A percentile compares a stretch with the other conserved stretches of the same genome.
Conservation (phyloP, 2,329 filamentous ascomycete species). For the Achaetomium macrosporum region DNA sequence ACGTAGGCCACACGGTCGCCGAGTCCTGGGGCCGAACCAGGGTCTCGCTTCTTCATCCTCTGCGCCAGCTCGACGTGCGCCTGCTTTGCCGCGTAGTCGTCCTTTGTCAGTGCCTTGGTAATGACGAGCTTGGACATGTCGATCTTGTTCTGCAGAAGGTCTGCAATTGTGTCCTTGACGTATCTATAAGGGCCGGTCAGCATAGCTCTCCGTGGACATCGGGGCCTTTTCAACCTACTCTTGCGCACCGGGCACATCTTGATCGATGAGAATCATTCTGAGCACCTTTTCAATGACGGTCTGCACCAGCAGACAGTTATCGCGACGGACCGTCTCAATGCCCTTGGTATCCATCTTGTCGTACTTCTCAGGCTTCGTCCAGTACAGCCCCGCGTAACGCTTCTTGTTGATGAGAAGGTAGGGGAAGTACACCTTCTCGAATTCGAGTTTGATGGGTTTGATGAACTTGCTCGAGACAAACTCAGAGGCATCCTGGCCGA, state of each 20-base stretch:
- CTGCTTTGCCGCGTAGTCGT: slow-evolving; percentile 84
- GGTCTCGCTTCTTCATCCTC: slow-evolving; percentile 95
- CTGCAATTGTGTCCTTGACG: slow-evolving; percentile 92
- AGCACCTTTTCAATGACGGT: slow-evolving; percentile 96
- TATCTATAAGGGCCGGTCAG: slow-evolving; percentile 54
- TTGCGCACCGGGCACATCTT: slow-evolving; percentile 83
- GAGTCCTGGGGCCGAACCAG: slow-evolving; percentile 84
- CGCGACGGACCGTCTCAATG: slow-evolving; percentile 94
- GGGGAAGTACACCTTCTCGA: slow-evolving; percentile 98
- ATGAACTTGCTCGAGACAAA: slow-evolving; percentile 89
- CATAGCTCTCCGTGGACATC: not conserved
- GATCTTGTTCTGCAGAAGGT: slow-evolving; percentile 92
- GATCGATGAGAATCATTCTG: slow-evolving; percentile 91
- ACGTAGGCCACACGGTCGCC: slow-evolving; percentile 98
- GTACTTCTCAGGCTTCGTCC: slow-evolving; percentile 89
- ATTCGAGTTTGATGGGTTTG: slow-evolving; percentile 97
- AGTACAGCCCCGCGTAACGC: slow-evolving; percentile 94
- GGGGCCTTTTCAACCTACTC: slow-evolving; percentile 60
- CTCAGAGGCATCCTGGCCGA: slow-evolving; percentile 86
- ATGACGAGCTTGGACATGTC: slow-evolving; percentile 99
- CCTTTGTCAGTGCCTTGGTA: slow-evolving; percentile 91
- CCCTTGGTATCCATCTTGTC: slow-evolving; percentile 99
- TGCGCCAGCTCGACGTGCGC: slow-evolving; percentile 93
- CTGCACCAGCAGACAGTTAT: slow-evolving; percentile 93
- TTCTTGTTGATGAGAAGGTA: slow-evolving; percentile 99